Base-by-base conservation (phyloP, 2,329 filamentous ascomycete species). In the Paraphoma sp. region DNA sequence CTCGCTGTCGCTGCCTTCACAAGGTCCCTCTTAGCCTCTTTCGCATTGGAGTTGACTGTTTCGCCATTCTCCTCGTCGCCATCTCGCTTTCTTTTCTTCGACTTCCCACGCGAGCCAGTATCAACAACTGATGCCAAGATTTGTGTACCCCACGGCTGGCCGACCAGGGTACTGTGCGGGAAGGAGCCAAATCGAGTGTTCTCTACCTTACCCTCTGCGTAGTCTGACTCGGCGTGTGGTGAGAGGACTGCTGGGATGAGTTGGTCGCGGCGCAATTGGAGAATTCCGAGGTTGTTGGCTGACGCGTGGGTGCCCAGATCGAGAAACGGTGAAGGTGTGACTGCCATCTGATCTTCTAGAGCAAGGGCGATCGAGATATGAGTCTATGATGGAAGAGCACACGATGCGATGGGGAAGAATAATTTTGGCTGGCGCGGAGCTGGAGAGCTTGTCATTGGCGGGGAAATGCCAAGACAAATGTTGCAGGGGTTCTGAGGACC, bases 121-220 rank as follows among this genome's bases (percentile, higher is more conserved):
- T 97, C 92, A 54, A 97, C 93, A 31, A 89, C 87, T 1, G 93
- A 97, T 7, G 95, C 95, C 45, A 92, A 85, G 18, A 98, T 88
- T 74, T 98, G 95, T 6, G 91, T 92, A 29, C 95, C 95, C 94
- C 94, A 98, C 42, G 91, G 90, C 51, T 93, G 82, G 5, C 87
- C 83, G 53, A 97, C 71, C 28, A 84, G 75, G 0, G 80, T 82
- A 59, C 73, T 80, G 65, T 84, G 82, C 2, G 82, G 82, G 53
- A 80, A 84, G 12, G 93, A 97, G 47, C 95, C 95, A 71, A 97
- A 99, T 44, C 93, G 88, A 1, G 94, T 99, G 79, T 97, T 98
- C 51, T 93, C 87, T 43, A 83, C 80, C 17, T 78, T 78, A 49
- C 80, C 80, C 59, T 81, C 80, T 52, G 76, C 62, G 73, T 80